phyloP scores from a whole-genome alignment of 345 rosid genomes.

The Citrus hindsii region DNA sequence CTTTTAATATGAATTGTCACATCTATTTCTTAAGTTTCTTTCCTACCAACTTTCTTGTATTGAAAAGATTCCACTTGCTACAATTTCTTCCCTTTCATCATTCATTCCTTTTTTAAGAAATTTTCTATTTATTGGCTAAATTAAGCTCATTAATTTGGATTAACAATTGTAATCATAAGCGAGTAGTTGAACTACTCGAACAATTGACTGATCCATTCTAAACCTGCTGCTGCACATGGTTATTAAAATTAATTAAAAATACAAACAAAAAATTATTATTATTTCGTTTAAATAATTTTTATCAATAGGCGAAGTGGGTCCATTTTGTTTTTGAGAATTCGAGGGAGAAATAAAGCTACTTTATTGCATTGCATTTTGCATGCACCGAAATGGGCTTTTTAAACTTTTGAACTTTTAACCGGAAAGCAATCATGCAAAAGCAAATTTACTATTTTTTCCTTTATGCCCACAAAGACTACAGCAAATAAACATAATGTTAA shows the following conservation, averaged over 20 bases:
- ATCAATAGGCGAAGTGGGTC: not conserved
- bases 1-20: too few species aligned
- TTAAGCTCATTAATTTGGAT: too few species aligned
- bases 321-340: not conserved
- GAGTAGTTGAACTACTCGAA: not conserved
- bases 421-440: not conserved
- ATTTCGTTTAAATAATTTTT: not conserved
- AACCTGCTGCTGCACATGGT: not conserved
- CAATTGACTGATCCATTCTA: too few species aligned
- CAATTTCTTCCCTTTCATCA: not conserved
- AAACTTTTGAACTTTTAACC: not conserved
- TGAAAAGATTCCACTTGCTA: too few species aligned
- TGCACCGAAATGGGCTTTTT: not conserved
- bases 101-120: not conserved
- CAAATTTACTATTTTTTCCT: not conserved
- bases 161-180: not conserved
- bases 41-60: too few species aligned
- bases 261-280: too few species aligned
- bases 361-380: conserved; percentile 1
- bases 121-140: too few species aligned
- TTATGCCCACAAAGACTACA: not conserved
- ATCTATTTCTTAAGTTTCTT: too few species aligned
- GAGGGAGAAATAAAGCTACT: not conserved
- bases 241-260: not conserved
- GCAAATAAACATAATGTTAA: not conserved